phyloP scores from a whole-genome alignment of 2,329 filamentous ascomycete species.

The Apiospora phragmitis region DNA sequence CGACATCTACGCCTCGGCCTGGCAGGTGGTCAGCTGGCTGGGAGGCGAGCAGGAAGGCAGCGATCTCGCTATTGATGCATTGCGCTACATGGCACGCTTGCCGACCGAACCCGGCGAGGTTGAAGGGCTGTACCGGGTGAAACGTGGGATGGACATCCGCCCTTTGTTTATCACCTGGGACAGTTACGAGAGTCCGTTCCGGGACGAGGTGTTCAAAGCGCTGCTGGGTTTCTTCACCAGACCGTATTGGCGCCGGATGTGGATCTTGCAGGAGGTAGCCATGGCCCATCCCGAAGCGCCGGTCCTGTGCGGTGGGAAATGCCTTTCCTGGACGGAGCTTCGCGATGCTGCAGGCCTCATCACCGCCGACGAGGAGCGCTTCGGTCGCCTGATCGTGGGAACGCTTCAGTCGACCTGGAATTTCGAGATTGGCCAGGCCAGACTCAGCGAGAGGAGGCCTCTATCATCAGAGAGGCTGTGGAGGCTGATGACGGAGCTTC shows the following conservation, averaged over 20 bases:
- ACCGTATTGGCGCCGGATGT: background rate
- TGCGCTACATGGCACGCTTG: too few species aligned
- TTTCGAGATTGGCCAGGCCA: background rate
- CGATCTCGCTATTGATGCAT: too few species aligned
- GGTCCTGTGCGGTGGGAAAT: background rate
- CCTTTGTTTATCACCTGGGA: too few species aligned
- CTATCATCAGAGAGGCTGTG: background rate
- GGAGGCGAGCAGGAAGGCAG: background rate
- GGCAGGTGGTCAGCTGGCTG: background rate
- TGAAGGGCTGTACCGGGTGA: too few species aligned
- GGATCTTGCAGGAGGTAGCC: conserved; percentile 3
- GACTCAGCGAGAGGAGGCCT: background rate
- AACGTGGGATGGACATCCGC: too few species aligned
- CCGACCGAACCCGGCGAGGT: too few species aligned
- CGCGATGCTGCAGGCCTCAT: background rate
- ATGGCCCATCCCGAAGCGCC: background rate
- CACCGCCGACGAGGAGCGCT: background rate
- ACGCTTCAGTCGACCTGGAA: background rate
- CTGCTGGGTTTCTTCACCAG: background rate
- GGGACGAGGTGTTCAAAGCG: too few species aligned
- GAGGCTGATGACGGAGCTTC: background rate
- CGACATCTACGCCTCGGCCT: background rate
- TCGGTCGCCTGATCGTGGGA: background rate
- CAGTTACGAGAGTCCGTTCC: too few species aligned
- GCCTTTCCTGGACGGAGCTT: background rate